phyloP scores from a whole-genome alignment of 2,329 filamentous ascomycete species.

The Orbilia javanica region DNA sequence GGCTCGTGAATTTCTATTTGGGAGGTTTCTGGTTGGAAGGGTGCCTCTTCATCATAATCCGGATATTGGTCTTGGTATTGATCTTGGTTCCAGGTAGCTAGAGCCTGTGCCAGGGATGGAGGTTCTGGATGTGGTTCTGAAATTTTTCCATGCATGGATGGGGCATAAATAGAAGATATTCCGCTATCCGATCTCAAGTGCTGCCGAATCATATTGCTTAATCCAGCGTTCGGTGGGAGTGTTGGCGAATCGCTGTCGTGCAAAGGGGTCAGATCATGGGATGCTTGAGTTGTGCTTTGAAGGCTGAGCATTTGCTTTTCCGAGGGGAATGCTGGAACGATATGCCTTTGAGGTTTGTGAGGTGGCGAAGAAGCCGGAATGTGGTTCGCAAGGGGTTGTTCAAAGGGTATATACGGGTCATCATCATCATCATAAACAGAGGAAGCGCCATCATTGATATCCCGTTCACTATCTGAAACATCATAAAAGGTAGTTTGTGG shows the following conservation, averaged over 20 bases:
- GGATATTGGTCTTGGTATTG: slow-evolving; percentile 45
- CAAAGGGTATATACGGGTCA: slow-evolving; percentile 48
- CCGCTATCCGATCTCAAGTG: slow-evolving; percentile 86
- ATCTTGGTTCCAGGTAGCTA: slow-evolving; percentile 47
- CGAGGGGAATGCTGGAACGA: slow-evolving; percentile 31
- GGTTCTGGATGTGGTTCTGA: slow-evolving; percentile 57
- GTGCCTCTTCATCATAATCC: slow-evolving; percentile 54
- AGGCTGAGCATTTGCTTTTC: slow-evolving; percentile 6
- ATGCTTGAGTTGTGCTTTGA: background rate
- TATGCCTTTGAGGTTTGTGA: slow-evolving; percentile 15
- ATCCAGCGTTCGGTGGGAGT: slow-evolving; percentile 76
- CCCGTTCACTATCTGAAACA: slow-evolving; percentile 46
- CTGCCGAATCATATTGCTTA: slow-evolving; percentile 84
- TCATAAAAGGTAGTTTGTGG: slow-evolving; percentile 53
- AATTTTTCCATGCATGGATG: slow-evolving; percentile 62
- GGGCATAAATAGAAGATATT: slow-evolving; percentile 81
- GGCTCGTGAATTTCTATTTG: slow-evolving; percentile 13
- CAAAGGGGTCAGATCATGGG: slow-evolving; percentile 18
- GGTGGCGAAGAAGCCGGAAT: slow-evolving; percentile 15
- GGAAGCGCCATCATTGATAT: slow-evolving; percentile 53
- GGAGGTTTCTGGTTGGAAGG: slow-evolving; percentile 43
- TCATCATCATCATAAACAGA: slow-evolving; percentile 53
- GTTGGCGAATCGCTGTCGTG: slow-evolving; percentile 78
- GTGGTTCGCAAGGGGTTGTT: slow-evolving; percentile 10
- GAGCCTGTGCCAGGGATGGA: slow-evolving; percentile 48